Percentiles rank a stretch among this genome's conserved stretches.
phyloP scores from a whole-genome alignment of 2,329 filamentous ascomycete genomes.

The Aspergillus latus region DNA sequence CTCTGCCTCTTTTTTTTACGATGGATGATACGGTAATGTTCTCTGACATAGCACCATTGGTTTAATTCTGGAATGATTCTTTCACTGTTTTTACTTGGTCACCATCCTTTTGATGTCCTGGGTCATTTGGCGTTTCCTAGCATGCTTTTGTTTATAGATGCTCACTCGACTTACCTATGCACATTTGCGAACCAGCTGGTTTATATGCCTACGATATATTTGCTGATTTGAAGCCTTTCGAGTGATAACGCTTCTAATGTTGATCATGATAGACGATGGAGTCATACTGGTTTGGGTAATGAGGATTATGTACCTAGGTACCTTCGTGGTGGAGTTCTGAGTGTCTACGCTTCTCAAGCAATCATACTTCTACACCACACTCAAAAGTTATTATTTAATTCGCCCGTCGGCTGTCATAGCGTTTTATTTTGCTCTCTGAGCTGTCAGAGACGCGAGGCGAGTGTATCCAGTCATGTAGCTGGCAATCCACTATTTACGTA shows the following conservation, averaged over 20 bases:
- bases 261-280: constrained; percentile 7
- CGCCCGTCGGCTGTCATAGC: not conserved
- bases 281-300: not conserved
- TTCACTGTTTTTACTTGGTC: not conserved
- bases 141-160: not conserved
- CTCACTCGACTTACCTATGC: not conserved
- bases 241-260: not conserved
- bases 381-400: not conserved
- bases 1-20: constrained; percentile 5
- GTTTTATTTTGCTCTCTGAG: constrained; percentile 1
- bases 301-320: not conserved
- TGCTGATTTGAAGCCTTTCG: constrained; percentile 1
- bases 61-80: not conserved
- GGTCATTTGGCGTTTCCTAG: not conserved
- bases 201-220: constrained; percentile 1
- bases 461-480: not conserved
- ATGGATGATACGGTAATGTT: constrained; percentile 11
- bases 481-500: not conserved
- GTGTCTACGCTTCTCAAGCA: not conserved
- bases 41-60: not conserved
- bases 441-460: constrained; percentile 1
- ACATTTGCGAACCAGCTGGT: not conserved
- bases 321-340: not conserved
- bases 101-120: not conserved
- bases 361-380: too few relatives aligned